Conservation (phyloP, 2,329 filamentous ascomycete genomes). For the Phyllosticta citribraziliensis region DNA sequence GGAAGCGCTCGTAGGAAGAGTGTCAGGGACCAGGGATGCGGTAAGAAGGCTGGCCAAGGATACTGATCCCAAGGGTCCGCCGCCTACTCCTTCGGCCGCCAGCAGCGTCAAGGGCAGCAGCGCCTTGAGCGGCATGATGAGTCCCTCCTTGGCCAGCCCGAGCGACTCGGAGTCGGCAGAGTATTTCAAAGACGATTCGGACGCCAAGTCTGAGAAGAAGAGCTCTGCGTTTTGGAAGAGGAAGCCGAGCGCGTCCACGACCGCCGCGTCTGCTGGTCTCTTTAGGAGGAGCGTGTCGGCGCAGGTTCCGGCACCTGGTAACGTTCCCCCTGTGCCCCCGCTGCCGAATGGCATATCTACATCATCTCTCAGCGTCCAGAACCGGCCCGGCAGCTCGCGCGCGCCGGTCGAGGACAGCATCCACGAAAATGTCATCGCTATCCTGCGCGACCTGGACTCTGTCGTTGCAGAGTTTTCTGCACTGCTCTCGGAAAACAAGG, state of each 20-base stretch:
- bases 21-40: slow-evolving; percentile 81
- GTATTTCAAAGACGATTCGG: slow-evolving; percentile 38
- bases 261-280: slow-evolving; percentile 29
- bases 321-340: slow-evolving; percentile 25
- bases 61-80: slow-evolving; percentile 52
- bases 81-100: slow-evolving; percentile 22
- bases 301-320: slow-evolving; percentile 38
- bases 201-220: slow-evolving; percentile 46
- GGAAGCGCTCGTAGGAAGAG: slow-evolving; percentile 72
- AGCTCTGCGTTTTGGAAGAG: slow-evolving; percentile 74
- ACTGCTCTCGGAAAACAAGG: slow-evolving; percentile 69
- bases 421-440: slow-evolving; percentile 70
- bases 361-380: slow-evolving; percentile 24
- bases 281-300: slow-evolving; percentile 43
- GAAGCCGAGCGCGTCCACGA: slow-evolving; percentile 53
- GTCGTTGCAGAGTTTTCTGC: slow-evolving; percentile 74
- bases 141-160: slow-evolving; percentile 24
- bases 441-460: slow-evolving; percentile 76
- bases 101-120: slow-evolving; percentile 14
- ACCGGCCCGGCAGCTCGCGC: slow-evolving; percentile 13
- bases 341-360: slow-evolving; percentile 20
- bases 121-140: slow-evolving; percentile 13
- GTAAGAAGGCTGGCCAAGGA: slow-evolving; percentile 79
- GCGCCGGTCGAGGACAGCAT: slow-evolving; percentile 43
- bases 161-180: slow-evolving; percentile 40